Conservation (phyloP, 768 basidiomycete species). For the Mrakia blollopis region DNA sequence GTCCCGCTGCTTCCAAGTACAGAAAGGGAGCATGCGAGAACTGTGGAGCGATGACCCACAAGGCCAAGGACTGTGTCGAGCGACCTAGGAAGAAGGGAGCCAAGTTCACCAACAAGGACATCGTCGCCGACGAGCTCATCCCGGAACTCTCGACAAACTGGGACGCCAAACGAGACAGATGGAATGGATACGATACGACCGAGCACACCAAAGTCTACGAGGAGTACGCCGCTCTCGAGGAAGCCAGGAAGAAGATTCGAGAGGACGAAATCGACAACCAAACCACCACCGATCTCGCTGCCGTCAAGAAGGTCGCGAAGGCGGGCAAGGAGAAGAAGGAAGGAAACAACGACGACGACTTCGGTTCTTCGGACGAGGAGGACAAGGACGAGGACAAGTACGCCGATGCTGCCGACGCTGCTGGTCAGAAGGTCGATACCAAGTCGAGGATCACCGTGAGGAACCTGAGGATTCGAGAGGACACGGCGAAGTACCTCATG, state of each 20-base stretch:
- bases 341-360: slow-evolving; percentile 79
- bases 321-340: slow-evolving; percentile 57
- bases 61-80: slow-evolving; percentile 84
- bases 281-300: slow-evolving; percentile 84
- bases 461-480: slow-evolving; percentile 96
- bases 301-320: slow-evolving; percentile 80
- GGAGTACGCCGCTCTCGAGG: slow-evolving; percentile 89
- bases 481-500: slow-evolving; percentile 97
- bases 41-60: slow-evolving; percentile 94
- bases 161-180: slow-evolving; percentile 91
- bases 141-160: slow-evolving; percentile 68
- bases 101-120: slow-evolving; percentile 82
- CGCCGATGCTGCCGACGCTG: slow-evolving; percentile 94
- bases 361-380: slow-evolving; percentile 70
- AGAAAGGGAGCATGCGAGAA: slow-evolving; percentile 98
- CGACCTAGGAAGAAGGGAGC: slow-evolving; percentile 94
- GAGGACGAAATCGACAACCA: slow-evolving; percentile 99
- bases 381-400: slow-evolving; percentile 98
- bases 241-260: slow-evolving; percentile 77
- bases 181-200: slow-evolving; percentile 94
- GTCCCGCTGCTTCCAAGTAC: slow-evolving; percentile 92
- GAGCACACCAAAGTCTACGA: slow-evolving; percentile 83
- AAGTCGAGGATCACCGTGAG: slow-evolving; percentile 98
- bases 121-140: slow-evolving; percentile 83
- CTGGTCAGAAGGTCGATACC: slow-evolving; percentile 95